Evolutionary conservation across 371 early-diverging fungal species (phyloP), one percentile per base, ranked within the genome.

Genomic region (Paraphysoderma sedebokerense): DNA sequence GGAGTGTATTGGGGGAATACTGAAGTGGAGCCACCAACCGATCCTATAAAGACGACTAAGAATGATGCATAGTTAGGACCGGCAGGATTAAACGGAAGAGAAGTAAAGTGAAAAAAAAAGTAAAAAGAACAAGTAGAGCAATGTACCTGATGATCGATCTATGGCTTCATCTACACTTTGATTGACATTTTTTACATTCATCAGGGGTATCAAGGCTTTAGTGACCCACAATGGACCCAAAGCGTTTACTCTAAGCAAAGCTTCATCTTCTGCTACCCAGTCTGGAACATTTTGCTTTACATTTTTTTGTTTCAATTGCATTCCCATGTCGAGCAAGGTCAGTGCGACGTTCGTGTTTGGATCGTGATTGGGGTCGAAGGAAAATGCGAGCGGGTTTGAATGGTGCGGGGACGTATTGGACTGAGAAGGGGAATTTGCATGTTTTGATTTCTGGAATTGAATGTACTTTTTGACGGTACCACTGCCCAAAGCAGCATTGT

Each of bases 21-120:
- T 19, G 5, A 19, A 5, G 38, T 38, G 38, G 22, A 19, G 38
- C 38, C 38, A 5, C 38, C 38, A 9, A 38, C 38, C 5, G 38
- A 38, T 19, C 38, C 38, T 7, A 38, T 19, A 24, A 38, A 48
- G 40, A 31, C 15, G 48, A 26, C 19, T n/a, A 36, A 44, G 17
- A 50, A 27, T 47, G 48, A 34, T 41, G 47, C 20, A 40, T 38
- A 15, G 46, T 38, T 15, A 59, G 27, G 57, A 66, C 19, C 59
- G 59, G 9, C 53, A 54, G 50, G 60, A 66, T 38, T 55, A 62
- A n/a, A 32, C 52, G 32, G 50, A 51, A 22, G 37, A n/a, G 4
- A 47, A 17, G 33, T 30, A 40, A 24, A 35, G 19, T n/a, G 38
- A 39, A 32, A 34, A 45, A 38, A 11, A 7, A 5, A 38, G 4